phyloP scores from a whole-genome alignment of 345 rosid genomes.

The Rhizophora mangle region DNA sequence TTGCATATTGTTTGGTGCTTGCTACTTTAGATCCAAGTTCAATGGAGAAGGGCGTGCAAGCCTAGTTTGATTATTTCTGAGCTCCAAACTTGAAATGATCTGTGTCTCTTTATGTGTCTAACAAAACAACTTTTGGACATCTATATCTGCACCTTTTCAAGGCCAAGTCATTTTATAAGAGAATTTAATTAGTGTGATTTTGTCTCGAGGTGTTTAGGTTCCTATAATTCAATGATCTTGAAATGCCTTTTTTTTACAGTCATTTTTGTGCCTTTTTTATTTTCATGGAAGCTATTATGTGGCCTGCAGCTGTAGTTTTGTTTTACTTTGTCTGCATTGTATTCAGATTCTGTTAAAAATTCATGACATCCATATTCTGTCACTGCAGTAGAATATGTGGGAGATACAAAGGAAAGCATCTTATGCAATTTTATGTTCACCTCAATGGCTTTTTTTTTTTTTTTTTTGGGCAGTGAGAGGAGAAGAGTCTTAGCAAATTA shows the following conservation, averaged over 20 bases:
- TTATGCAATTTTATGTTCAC: slow-evolving; percentile 13
- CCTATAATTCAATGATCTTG: too few relatives aligned
- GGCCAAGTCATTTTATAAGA: neutral
- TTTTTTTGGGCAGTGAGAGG: slow-evolving; percentile 40
- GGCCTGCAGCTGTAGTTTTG: too few relatives aligned
- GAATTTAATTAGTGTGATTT: neutral
- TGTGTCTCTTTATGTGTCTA: neutral
- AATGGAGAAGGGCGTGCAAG: neutral
- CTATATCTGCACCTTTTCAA: neutral
- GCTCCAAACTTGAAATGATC: neutral
- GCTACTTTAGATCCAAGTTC: neutral
- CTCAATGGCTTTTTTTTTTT: slow-evolving; percentile 10
- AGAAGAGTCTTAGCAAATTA: slow-evolving; percentile 55
- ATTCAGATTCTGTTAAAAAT: slow-evolving; percentile 7
- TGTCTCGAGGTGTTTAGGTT: neutral
- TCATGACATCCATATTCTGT: neutral
- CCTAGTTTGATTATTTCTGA: neutral
- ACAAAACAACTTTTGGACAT: neutral
- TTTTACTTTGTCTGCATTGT: neutral
- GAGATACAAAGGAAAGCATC: neutral
- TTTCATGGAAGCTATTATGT: too few relatives aligned
- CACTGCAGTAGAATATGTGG: neutral
- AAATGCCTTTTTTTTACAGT: too few relatives aligned
- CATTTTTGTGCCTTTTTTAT: too few relatives aligned
- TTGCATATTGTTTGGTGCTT: too few relatives aligned